Evolutionary conservation across 805 yeast genomes (phyloP).

Genomic region (Cyberlindnera mycetangii): DNA sequence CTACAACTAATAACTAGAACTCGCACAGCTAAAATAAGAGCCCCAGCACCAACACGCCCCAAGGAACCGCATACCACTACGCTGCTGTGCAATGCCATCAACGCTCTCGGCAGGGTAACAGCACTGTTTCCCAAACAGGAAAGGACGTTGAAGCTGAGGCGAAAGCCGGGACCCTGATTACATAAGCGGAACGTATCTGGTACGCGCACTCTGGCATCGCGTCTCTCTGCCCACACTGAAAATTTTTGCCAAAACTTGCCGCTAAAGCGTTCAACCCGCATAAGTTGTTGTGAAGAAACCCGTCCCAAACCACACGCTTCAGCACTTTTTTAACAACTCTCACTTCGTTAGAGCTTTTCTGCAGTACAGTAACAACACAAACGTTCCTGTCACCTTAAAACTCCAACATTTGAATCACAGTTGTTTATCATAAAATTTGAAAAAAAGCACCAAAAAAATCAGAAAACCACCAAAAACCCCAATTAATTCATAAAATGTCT

Average conservation of each 20-base stretch:
- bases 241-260: conserved; percentile 1
- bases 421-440: not conserved
- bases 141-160: not conserved
- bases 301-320: not conserved
- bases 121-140: not conserved
- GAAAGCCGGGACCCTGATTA: not conserved
- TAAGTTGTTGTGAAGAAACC: not conserved
- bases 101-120: not conserved
- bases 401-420: conserved; percentile 5
- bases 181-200: not conserved
- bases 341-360: conserved; percentile 6
- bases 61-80: too few species aligned
- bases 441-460: conserved; percentile 25
- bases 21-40: too few species aligned
- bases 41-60: too few species aligned
- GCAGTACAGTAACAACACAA: not conserved
- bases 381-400: not conserved
- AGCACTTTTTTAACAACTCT: conserved; percentile 5
- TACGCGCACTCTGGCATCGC: not conserved
- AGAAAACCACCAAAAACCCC: conserved; percentile 18
- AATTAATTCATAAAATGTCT: conserved; percentile 33
- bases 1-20: too few species aligned
- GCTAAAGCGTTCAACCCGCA: too few species aligned
- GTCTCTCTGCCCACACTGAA: not conserved
- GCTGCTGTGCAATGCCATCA: too few species aligned